Percentiles rank a stretch among this genome's conserved stretches.
Conservation (phyloP, 331 rosid genomes). For the Cydonia oblonga region DNA sequence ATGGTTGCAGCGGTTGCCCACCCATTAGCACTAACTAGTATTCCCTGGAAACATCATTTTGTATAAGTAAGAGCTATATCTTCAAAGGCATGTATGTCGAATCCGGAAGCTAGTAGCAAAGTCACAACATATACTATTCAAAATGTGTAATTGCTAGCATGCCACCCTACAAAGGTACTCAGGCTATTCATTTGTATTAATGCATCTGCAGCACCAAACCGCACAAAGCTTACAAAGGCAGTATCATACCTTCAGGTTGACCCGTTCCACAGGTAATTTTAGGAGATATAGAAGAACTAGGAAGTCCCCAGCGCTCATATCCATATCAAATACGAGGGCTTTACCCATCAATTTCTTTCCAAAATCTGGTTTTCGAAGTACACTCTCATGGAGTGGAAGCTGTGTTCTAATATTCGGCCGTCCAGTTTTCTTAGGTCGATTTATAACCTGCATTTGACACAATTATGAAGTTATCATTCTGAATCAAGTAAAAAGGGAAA, state of each 20-base stretch:
- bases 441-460: constrained; percentile 3
- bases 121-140: not conserved
- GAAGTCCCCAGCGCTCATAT: constrained; percentile 19
- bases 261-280: constrained; percentile 2
- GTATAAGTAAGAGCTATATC: not conserved
- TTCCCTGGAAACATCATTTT: not conserved
- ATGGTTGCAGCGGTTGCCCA: constrained; percentile 17
- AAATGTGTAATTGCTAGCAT: not conserved
- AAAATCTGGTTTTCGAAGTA: not conserved
- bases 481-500: not conserved
- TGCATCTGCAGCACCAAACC: not conserved
- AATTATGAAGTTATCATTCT: not conserved
- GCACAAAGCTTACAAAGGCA: not conserved
- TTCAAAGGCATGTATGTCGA: not conserved
- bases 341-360: not conserved
- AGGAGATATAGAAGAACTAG: constrained; percentile 7
- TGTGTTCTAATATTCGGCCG: not conserved
- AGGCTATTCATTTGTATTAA: not conserved
- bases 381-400: not conserved
- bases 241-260: constrained; percentile 8
- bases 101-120: not conserved
- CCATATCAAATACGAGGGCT: constrained; percentile 3
- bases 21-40: not conserved
- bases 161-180: not conserved
- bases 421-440: constrained; percentile 1